Evolutionary conservation across 2,329 filamentous ascomycete species (phyloP), one percentile per base, ranked within the genome.

Genomic region (Microsporum audouinii): DNA sequence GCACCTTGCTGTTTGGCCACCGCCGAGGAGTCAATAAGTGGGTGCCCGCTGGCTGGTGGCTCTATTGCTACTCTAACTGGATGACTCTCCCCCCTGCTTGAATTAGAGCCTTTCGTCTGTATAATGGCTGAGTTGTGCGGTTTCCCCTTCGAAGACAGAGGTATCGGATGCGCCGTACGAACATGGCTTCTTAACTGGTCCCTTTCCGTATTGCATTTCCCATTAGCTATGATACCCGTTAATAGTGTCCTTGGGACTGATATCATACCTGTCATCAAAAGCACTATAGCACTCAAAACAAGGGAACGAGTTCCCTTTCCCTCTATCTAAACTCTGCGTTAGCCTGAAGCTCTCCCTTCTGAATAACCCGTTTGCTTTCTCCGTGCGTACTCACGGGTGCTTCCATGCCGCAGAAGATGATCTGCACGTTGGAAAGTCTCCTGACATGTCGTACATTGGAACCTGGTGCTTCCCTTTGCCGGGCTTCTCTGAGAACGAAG

Each of bases 341-440:
- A 43, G 39, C 39, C 1, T 43, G 39, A n/a, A 43, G 2, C 5
- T n/a, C 51, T n/a, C 5, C n/a, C 6, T 5, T 14, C 14, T 1
- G 5, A 43, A 4, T 2, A 6, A n/a, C 14, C 14, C 17, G 39
- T 43, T 43, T 23, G n/a, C 14, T 43, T 5, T 43, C 2, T n/a
- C 17, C 39, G 3, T 14, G 14, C 2, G 5, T 6, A 51, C 59
- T 49, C 59, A 64, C 59, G 65, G 59, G 61, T 59, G 27, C 76
- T 74, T 71, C 78, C 76, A 73, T 79, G 77, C 66, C 77, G 72
- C 71, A 78, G 77, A 66, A 79, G 75, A 71, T 79, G 77, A 68
- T 79, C 77, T 63, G 78, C 67, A 61, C 77, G 73, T 60, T 76
- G 76, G 67, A 78, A 78, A 39, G 75, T 73, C 63, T 75, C 70